Evolutionary conservation across 441 rosid genomes (phyloP), one percentile per base, ranked within the genome.

Genomic region (Manihot esculenta): DNA sequence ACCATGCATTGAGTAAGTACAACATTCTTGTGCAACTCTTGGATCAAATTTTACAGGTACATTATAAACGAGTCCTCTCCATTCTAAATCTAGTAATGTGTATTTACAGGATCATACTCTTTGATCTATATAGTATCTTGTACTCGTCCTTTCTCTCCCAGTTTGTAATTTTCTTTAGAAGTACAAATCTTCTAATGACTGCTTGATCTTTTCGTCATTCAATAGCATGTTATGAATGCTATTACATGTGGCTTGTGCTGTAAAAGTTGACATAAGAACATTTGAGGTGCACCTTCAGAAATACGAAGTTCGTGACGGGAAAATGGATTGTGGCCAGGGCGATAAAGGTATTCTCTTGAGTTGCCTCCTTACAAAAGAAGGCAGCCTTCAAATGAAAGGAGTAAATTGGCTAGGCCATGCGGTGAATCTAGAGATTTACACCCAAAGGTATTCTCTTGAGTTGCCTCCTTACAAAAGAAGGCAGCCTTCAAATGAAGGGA

Each of bases 1-100:
- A 17, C 97, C 97, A 17, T 91, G 97, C 78, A 88, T 88, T 51
- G 98, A 90, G 79, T 91, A 91, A 87, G 96, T 88, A 63, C 96
- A 94, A 62, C 89, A 85, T 44, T 77, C 93, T 14, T 90, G 91
- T 75, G 96, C 91, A 81, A 83, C 85, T 72, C 91, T 87, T 35
- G 77, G 73, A 73, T 79, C 80, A 69, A 74, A 82, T 65, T 91
- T 91, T 80, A 86, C 89, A 10, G 94, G 98, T 86, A 78, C 72
- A 62, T 20, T 71, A 68, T 18, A 42, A 33, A 0, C 7, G 27
- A 38, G 21, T 54, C 24, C 9, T 45, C 35, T 11, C 57, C 1
- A 11, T 15, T 41, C 7, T 41, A 11, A 50, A 41, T 35, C 7
- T 23, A 24, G 12, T 35, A 12, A 30, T 59, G 10, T 33, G 8